Evolutionary conservation across 129 eudicot genomes (phyloP), one percentile per base, ranked within the genome.

Genomic region (Sambucus nigra): DNA sequence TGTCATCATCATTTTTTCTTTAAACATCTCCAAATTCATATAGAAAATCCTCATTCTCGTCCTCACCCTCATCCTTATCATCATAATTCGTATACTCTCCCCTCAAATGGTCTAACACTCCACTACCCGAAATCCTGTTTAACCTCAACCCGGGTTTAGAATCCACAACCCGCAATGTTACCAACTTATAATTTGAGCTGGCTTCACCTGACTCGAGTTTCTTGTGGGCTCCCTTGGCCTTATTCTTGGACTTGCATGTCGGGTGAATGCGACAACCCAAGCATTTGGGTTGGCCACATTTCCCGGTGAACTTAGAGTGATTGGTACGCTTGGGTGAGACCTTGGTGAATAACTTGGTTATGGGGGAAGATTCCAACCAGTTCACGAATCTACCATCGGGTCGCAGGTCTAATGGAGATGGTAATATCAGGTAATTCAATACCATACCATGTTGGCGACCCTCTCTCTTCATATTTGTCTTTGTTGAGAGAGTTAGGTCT

Each of bases 221-320:
- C 59, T 78, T 81, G 23, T 63, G 69, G 33, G 79, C 51, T 0
- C 92, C 87, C 64, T 86, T 86, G 11, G 51, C 59, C 65, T 86
- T 86, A 53, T 57, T 64, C 70, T 59, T 81, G 5, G 91, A 63
- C 74, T 81, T 86, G 15, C 68, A 55, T 38, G 57, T 75, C 7
- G 88, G 93, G 44, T 59, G 70, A n/a, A 47, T 5, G 49, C 71
- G 93, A 75, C 82, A 74, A 1, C 53, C 71, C 11, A 17, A 33
- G 73, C 96, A 86, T 51, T 55, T 60, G 29, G 78, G 54, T 7
- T 63, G 66, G 0, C 54, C 73, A 38, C 87, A 83, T 53, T 66
- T 82, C 11, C 88, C 78, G 2, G 96, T 82, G 51, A 71, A 79
- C 69, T 87, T 79, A 19, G 96, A 87, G 59, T 73, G 82, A 63